Evolutionary conservation across 208 protist genomes (phyloP).

Genomic region (Acanthamoeba castellanii): DNA sequence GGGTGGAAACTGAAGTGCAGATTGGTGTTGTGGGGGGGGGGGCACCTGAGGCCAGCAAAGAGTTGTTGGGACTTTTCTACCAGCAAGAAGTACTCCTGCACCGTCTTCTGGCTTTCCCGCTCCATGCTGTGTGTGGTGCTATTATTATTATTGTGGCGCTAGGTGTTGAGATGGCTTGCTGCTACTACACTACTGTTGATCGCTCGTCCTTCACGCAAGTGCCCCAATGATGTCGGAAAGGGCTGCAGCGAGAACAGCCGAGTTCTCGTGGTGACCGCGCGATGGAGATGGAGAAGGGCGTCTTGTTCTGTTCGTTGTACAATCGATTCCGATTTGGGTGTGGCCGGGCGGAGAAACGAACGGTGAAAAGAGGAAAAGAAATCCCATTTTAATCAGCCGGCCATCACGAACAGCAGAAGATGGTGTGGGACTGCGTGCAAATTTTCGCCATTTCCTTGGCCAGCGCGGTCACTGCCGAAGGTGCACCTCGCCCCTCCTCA

Average conservation of each 20-base stretch:
- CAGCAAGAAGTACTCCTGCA: slow-evolving; percentile 74
- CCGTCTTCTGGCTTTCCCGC: slow-evolving; percentile 27
- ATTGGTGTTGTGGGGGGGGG: neutral
- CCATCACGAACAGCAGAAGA: neutral
- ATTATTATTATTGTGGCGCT: no score
- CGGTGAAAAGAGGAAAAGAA: neutral
- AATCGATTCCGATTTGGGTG: no score
- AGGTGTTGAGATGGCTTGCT: no score
- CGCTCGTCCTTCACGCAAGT: no score
- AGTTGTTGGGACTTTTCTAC: slow-evolving; percentile 78
- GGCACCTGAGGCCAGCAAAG: slow-evolving; percentile 74
- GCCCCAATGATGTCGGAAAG: no score
- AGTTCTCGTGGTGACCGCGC: no score
- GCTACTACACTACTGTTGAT: no score
- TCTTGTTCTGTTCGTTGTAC: no score
- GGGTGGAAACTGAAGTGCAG: neutral
- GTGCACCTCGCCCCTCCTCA: neutral
- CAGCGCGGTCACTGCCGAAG: slow-evolving; percentile 30
- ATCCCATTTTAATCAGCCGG: neutral
- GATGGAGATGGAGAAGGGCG: no score
- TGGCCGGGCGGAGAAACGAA: no score
- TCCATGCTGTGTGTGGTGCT: neutral
- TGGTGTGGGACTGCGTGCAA: slow-evolving; percentile 17
- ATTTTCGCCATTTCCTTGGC: neutral
- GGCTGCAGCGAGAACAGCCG: no score